These are phyloP conservation scores for Metschnikowia hibisci DNA, from an alignment of 805 yeast genomes.

Conservation along the genomic window DNA sequence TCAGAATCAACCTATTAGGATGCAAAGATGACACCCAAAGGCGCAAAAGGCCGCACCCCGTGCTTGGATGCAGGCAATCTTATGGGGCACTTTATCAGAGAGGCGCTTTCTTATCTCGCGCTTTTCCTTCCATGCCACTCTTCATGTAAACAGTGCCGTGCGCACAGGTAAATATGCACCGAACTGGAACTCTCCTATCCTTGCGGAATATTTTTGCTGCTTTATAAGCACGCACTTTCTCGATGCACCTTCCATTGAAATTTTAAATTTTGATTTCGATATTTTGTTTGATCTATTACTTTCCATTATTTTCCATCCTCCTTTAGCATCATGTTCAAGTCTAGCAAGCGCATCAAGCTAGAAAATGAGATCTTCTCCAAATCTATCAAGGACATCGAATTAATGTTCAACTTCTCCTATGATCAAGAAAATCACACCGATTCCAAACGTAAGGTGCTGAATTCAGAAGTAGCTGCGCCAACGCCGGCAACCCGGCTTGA, in stretches of 20 bases:
- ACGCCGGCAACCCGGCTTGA: not conserved
- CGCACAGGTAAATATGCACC: constrained; percentile 5
- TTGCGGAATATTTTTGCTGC: not conserved
- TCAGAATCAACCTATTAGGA: not conserved
- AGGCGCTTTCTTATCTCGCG: constrained; percentile 6
- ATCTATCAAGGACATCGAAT: constrained; percentile 16
- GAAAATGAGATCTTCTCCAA: constrained; percentile 17
- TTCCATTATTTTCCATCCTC: too few species aligned
- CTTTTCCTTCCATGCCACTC: not conserved
- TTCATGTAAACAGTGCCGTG: constrained; percentile 5
- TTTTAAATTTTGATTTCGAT: not conserved
- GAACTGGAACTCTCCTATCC: constrained; percentile 5
- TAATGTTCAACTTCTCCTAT: constrained; percentile 13
- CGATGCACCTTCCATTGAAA: not conserved
- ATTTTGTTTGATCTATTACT: not conserved
- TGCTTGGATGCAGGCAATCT: constrained; percentile 1
- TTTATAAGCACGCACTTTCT: not conserved
- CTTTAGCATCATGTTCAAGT: constrained; percentile 10
- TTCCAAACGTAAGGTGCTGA: not conserved
- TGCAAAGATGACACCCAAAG: not conserved
- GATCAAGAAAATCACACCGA: constrained; percentile 3
- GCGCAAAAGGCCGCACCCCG: constrained; percentile 3
- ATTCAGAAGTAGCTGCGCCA: not conserved
- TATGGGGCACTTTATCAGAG: constrained; percentile 4
- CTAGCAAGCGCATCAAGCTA: constrained; percentile 14